phyloP scores from a whole-genome alignment of 805 yeast genomes.

The Wickerhamiella domercqiae region DNA sequence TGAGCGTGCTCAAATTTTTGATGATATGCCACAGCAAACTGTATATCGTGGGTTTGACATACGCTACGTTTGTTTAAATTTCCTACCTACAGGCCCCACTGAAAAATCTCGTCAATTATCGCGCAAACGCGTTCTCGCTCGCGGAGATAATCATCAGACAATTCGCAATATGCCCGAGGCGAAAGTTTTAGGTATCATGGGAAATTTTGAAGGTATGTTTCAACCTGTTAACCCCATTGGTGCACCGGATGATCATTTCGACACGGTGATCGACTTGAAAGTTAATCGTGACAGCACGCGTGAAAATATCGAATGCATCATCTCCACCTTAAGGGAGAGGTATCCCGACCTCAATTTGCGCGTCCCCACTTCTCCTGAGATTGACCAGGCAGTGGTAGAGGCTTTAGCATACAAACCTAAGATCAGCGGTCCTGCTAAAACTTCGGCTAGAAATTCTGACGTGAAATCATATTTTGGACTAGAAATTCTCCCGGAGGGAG shows the following conservation, averaged over 20 bases:
- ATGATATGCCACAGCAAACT: constrained; percentile 33
- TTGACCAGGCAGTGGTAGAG: constrained; percentile 32
- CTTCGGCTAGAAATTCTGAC: too few species aligned
- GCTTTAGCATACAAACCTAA: constrained; percentile 45
- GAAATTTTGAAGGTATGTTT: constrained; percentile 55
- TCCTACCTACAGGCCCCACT: constrained; percentile 31
- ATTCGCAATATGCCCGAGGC: constrained; percentile 41
- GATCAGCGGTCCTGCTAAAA: constrained; percentile 22
- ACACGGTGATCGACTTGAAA: constrained; percentile 43
- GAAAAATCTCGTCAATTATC: constrained; percentile 37
- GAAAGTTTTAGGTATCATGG: constrained; percentile 48
- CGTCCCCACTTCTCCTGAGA: constrained; percentile 28
- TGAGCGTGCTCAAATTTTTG: constrained; percentile 56
- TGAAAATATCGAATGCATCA: constrained; percentile 32
- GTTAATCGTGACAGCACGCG: constrained; percentile 30
- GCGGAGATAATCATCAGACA: constrained; percentile 86
- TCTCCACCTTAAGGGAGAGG: constrained; percentile 25
- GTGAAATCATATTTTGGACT: too few species aligned
- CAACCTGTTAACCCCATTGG: constrained; percentile 36
- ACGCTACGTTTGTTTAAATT: constrained; percentile 54
- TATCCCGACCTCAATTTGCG: constrained; percentile 23
- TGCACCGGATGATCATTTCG: constrained; percentile 55
- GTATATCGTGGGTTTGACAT: constrained; percentile 32
- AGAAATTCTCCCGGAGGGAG: too few species aligned
- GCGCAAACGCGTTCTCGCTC: constrained; percentile 36